Percentiles rank a stretch among this genome's conserved stretches.
phyloP scores from a whole-genome alignment of 2,329 filamentous ascomycete genomes.

The Colletotrichum tamarilloi region DNA sequence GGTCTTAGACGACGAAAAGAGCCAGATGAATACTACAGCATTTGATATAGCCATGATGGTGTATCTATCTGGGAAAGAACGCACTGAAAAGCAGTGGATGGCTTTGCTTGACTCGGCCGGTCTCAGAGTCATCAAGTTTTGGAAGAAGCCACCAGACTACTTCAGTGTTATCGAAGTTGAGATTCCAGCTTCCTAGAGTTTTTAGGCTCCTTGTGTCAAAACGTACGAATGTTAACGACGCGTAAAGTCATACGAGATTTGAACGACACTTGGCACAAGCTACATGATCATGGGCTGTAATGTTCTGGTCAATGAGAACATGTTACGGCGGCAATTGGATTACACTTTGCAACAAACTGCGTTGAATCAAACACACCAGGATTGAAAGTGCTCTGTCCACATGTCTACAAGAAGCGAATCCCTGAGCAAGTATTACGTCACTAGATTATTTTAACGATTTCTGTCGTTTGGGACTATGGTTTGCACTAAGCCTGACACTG shows the following conservation, averaged over 20 bases:
- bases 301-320: no score
- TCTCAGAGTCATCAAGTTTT: constrained; percentile 14
- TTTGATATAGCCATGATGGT: constrained; percentile 19
- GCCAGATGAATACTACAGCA: background rate
- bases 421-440: no score
- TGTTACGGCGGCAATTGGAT: no score
- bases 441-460: no score
- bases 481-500: no score
- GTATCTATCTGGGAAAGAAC: background rate
- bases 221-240: background rate
- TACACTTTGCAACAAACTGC: no score
- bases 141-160: constrained; percentile 17
- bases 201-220: background rate
- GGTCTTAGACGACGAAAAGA: constrained; percentile 46
- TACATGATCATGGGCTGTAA: background rate
- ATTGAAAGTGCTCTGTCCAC: no score
- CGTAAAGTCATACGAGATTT: background rate
- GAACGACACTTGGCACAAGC: background rate
- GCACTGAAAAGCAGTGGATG: constrained; percentile 25
- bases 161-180: constrained; percentile 19
- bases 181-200: background rate
- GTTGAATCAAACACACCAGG: no score
- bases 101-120: constrained; percentile 17
- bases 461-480: no score
- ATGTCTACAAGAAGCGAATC: no score